These are phyloP conservation scores for Podospora appendiculata DNA, from an alignment of 495 filamentous ascomycete genomes.

Conservation along the genomic window DNA sequence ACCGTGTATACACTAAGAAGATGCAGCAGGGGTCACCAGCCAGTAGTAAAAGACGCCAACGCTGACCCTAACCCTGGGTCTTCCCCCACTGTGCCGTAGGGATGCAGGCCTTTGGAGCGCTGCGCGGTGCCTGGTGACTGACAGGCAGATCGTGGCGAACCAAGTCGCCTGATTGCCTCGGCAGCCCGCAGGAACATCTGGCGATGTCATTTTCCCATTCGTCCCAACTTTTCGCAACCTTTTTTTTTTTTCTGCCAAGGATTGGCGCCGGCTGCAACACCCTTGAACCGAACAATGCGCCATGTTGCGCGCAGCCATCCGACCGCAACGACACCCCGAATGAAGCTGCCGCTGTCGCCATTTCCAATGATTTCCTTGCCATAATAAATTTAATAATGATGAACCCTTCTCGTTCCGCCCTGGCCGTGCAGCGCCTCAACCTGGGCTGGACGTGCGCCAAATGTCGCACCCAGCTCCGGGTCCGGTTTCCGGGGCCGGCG, in stretches of 20 bases:
- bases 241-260: neutral
- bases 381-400: slow-evolving; percentile 10
- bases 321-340: neutral
- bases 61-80: neutral
- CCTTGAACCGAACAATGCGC: neutral
- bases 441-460: slow-evolving; percentile 32
- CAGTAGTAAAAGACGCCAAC: neutral
- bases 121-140: neutral
- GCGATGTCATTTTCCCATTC: neutral
- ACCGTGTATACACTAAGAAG: too few species aligned
- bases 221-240: neutral
- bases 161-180: neutral
- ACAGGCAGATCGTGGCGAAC: neutral
- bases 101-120: too few species aligned
- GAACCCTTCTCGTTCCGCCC: slow-evolving; percentile 12
- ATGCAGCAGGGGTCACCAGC: too few species aligned
- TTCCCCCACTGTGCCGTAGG: neutral
- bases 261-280: neutral
- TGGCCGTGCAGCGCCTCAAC: slow-evolving; percentile 12
- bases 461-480: slow-evolving; percentile 31
- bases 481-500: slow-evolving; percentile 9
- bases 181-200: neutral
- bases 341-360: neutral
- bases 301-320: neutral
- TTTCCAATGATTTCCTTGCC: neutral